Base-by-base conservation (phyloP, 1,139 yeast species). In the Diutina scorzettiae region DNA sequence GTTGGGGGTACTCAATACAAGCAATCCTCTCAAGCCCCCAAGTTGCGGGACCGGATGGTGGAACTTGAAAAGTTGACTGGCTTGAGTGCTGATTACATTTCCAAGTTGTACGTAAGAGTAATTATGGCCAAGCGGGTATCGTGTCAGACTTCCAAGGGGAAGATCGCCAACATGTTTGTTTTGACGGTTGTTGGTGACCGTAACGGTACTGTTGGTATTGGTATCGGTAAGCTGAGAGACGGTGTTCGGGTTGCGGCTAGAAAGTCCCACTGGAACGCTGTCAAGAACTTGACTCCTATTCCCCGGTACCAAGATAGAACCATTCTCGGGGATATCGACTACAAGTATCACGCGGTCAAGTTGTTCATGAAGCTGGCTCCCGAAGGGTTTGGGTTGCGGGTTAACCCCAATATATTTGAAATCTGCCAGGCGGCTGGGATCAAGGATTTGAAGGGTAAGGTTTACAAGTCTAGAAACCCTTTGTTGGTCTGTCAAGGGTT, bases 361-460 rank as follows among this genome's bases (percentile, higher is more conserved):
- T 69, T 91, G 51, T 78, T 80, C 53, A 66, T 91, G 51, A 76
- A 89, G 55, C 78, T 95, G 3, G 91, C 96, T 1, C 94, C 96
- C 32, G 81, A 95, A 2, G 97, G 97, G 51, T 84, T 85, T 50
- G 99, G 99, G 28, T 72, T 91, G 47, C 75, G 97, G 55, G 96
- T 89, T 42, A 89, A 89, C 63, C 94, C 86, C 52, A 78, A 81
- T 59, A 81, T 91, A 50, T 86, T 82, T 55, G 96, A 89, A 63
- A 78, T 93, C 47, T 91, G 97, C 61, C 86, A 83, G 57, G 81
- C 91, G 48, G 95, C 93, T 3, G 99, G 99, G 49, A 87, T 91
- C 57, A 84, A 82, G 59, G 99, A 91, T 64, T 69, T 91, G 53
- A 77, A 89, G 53, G 96, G 95, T 4, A 89, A 89, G 58, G 81